A percentile compares a stretch with the other conserved stretches of the same genome.
phyloP scores from a whole-genome alignment of 2,329 filamentous ascomycete genomes.

The Penicillium sp. region DNA sequence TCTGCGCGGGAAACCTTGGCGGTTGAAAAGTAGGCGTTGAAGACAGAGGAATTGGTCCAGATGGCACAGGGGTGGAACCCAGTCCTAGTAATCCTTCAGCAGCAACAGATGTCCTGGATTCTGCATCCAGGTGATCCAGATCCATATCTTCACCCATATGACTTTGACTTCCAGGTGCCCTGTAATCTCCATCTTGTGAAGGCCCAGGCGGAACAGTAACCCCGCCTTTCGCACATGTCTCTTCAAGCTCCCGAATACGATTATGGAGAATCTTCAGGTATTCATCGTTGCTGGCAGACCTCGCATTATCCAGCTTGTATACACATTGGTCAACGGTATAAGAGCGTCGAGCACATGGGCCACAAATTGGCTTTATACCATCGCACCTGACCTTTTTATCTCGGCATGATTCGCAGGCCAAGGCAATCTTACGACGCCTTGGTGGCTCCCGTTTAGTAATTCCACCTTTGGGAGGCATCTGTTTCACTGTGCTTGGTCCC shows the following conservation, averaged over 20 bases:
- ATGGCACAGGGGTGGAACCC: constrained; percentile 3
- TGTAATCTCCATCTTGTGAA: background rate
- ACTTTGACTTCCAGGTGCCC: background rate
- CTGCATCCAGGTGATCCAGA: constrained; percentile 2
- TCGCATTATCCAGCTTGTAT: constrained; percentile 33
- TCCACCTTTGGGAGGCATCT: constrained; percentile 14
- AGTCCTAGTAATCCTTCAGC: constrained; percentile 17
- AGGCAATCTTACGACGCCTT: constrained; percentile 25
- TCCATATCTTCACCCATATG: background rate
- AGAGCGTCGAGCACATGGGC: constrained; percentile 33
- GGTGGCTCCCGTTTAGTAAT: constrained; percentile 13
- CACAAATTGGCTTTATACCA: constrained; percentile 40
- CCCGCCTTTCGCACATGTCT: constrained; percentile 17
- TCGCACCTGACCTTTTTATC: constrained; percentile 39
- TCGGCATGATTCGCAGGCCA: constrained; percentile 39
- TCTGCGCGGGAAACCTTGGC: background rate
- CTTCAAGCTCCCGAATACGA: constrained; percentile 25
- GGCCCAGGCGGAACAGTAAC: constrained; percentile 13
- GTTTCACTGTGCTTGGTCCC: background rate
- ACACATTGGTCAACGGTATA: constrained; percentile 31
- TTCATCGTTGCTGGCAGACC: constrained; percentile 33
- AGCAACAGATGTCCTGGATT: constrained; percentile 16
- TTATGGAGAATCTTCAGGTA: constrained; percentile 21
- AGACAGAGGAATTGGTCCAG: background rate
- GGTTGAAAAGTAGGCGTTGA: constrained; percentile 1